Evolutionary conservation across 306 rosid species (phyloP).

Genomic region (Coriaria nepalensis): DNA sequence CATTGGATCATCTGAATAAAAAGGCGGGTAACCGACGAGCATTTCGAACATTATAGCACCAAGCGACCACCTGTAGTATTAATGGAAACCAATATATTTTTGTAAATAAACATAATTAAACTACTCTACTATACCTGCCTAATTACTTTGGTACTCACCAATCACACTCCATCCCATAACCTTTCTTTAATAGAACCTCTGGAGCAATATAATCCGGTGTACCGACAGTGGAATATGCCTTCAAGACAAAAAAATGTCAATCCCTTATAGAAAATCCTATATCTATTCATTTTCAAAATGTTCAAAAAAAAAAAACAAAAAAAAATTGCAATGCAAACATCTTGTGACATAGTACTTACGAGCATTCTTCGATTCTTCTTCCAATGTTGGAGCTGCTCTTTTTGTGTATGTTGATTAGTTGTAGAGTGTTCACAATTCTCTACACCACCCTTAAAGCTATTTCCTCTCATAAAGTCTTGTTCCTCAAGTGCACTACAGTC

Average conservation of each 20-base stretch:
- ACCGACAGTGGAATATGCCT: constrained; percentile 96
- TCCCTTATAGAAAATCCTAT: too few species aligned
- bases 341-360: constrained; percentile 33
- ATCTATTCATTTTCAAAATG: too few species aligned
- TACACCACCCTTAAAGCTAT: constrained; percentile 36
- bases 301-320: background rate
- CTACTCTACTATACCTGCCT: background rate
- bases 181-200: constrained; percentile 86
- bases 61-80: constrained; percentile 71
- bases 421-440: constrained; percentile 34
- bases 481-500: constrained; percentile 72
- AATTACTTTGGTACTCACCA: constrained; percentile 48
- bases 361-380: constrained; percentile 84
- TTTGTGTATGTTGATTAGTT: constrained; percentile 71
- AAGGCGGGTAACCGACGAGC: constrained; percentile 88
- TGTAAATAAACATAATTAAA: background rate
- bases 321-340: too few species aligned
- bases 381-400: constrained; percentile 80
- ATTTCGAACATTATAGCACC: constrained; percentile 95
- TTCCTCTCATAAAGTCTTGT: constrained; percentile 52
- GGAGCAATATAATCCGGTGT: constrained; percentile 96
- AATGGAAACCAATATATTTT: background rate
- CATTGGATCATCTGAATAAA: constrained; percentile 92
- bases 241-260: constrained; percentile 17
- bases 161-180: constrained; percentile 89